A percentile compares a stretch with the other conserved stretches of the same genome.
Conservation (phyloP, 495 filamentous ascomycete genomes). For the Podospora fimiseda region DNA sequence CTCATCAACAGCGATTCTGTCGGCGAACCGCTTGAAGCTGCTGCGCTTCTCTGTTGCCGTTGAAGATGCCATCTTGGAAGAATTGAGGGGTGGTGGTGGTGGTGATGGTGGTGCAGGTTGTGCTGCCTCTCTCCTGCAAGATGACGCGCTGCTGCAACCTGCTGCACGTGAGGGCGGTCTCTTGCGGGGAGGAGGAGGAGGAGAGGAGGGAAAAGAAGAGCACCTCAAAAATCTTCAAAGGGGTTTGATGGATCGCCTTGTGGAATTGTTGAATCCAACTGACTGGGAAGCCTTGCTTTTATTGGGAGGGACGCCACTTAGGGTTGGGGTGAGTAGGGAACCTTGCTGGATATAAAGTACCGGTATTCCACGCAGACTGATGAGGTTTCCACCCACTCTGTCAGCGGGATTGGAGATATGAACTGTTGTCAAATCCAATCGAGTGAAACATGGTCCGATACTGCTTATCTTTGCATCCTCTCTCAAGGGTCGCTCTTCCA, state of each 20-base stretch:
- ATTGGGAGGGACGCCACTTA: too few species aligned
- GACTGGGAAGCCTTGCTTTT: too few species aligned
- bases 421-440: too few species aligned
- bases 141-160: not conserved
- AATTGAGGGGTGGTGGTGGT: not conserved
- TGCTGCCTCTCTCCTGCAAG: not conserved
- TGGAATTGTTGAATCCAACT: too few species aligned
- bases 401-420: not conserved
- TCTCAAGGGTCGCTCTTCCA: too few species aligned
- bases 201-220: not conserved
- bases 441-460: too few species aligned
- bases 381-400: not conserved
- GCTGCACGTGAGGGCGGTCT: not conserved
- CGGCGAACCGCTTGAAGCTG: constrained; percentile 23
- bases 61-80: not conserved
- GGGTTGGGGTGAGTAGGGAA: not conserved
- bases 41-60: constrained; percentile 9
- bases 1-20: constrained; percentile 59
- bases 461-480: too few species aligned
- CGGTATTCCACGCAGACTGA: too few species aligned
- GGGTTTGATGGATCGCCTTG: too few species aligned
- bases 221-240: too few species aligned
- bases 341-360: too few species aligned
- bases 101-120: not conserved
- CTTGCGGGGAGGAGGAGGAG: not conserved